These are phyloP conservation scores for Antarctomyces pellizariae DNA, from an alignment of 495 filamentous ascomycete species.

Conservation along the genomic window DNA sequence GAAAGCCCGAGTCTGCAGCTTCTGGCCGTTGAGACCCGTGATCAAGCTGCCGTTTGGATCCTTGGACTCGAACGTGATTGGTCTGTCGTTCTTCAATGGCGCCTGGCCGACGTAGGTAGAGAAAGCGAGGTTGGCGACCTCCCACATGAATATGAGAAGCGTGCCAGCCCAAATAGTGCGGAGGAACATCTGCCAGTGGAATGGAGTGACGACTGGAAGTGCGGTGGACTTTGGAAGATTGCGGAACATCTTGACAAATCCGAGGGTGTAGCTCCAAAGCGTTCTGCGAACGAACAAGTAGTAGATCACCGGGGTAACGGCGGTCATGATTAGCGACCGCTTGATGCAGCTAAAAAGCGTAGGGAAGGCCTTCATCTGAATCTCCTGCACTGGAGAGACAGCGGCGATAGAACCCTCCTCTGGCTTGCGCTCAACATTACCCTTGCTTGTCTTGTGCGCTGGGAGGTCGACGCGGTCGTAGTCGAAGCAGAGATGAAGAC, in stretches of 20 bases:
- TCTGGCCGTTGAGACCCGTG: constrained; percentile 58
- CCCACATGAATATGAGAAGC: constrained; percentile 48
- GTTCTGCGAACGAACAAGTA: constrained; percentile 27
- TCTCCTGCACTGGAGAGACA: constrained; percentile 11
- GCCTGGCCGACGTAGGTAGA: constrained; percentile 51
- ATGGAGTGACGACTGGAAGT: constrained; percentile 31
- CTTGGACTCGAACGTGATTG: constrained; percentile 60
- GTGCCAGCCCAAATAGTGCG: constrained; percentile 40
- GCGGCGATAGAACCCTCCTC: constrained; percentile 2
- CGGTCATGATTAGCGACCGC: constrained; percentile 19
- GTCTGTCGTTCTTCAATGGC: constrained; percentile 59
- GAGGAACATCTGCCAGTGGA: constrained; percentile 28
- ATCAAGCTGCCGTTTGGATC: constrained; percentile 85
- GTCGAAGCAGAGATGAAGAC: constrained; percentile 47
- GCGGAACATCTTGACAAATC: constrained; percentile 45
- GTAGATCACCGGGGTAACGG: constrained; percentile 36
- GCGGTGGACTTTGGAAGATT: constrained; percentile 46
- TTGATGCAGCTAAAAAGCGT: constrained; percentile 14
- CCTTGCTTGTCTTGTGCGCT: constrained; percentile 5
- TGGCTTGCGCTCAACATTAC: not conserved
- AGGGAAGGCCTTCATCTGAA: constrained; percentile 14
- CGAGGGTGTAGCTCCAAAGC: constrained; percentile 43
- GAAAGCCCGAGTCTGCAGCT: constrained; percentile 38
- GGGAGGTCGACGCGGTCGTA: constrained; percentile 32
- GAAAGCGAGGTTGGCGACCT: constrained; percentile 51